Percentiles rank a stretch among this genome's conserved stretches.
Evolutionary conservation across 1,139 yeast species (phyloP).

Genomic region (Candida neerlandica): DNA sequence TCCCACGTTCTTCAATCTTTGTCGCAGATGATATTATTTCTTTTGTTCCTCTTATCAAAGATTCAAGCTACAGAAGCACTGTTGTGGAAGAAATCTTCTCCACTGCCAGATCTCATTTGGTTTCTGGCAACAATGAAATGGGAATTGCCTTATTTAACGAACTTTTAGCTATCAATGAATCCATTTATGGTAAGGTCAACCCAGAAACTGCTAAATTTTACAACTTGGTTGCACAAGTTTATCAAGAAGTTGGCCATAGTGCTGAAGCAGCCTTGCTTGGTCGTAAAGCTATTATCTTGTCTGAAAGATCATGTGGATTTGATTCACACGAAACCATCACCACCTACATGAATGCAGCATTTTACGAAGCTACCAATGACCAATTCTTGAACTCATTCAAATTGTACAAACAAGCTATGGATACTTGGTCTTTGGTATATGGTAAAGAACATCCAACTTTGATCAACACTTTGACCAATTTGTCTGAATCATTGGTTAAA

Average conservation of each 20-base stretch:
- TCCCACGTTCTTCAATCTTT: slow-evolving; percentile 46
- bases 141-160: slow-evolving; percentile 67
- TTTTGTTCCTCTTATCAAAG: slow-evolving; percentile 74
- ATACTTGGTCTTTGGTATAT: slow-evolving; percentile 55
- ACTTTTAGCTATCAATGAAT: slow-evolving; percentile 74
- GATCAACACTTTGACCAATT: slow-evolving; percentile 64
- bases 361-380: slow-evolving; percentile 64
- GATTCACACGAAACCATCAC: slow-evolving; percentile 80
- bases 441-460: slow-evolving; percentile 70
- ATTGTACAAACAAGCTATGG: slow-evolving; percentile 61
- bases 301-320: slow-evolving; percentile 79
- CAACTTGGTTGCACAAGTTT: slow-evolving; percentile 64
- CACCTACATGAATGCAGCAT: slow-evolving; percentile 74
- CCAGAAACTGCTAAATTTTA: slow-evolving; percentile 77
- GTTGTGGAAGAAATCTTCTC: slow-evolving; percentile 81
- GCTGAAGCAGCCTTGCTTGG: slow-evolving; percentile 67
- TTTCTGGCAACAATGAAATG: slow-evolving; percentile 34
- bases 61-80: slow-evolving; percentile 64
- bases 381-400: slow-evolving; percentile 64
- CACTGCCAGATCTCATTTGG: slow-evolving; percentile 58
- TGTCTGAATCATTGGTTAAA: slow-evolving; percentile 62
- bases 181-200: slow-evolving; percentile 80
- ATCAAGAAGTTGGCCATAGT: slow-evolving; percentile 60
- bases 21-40: slow-evolving; percentile 63
- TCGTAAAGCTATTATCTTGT: slow-evolving; percentile 70